Conservation (phyloP, 192 early-diverging fungal genomes). For the Coemansia sp. region DNA sequence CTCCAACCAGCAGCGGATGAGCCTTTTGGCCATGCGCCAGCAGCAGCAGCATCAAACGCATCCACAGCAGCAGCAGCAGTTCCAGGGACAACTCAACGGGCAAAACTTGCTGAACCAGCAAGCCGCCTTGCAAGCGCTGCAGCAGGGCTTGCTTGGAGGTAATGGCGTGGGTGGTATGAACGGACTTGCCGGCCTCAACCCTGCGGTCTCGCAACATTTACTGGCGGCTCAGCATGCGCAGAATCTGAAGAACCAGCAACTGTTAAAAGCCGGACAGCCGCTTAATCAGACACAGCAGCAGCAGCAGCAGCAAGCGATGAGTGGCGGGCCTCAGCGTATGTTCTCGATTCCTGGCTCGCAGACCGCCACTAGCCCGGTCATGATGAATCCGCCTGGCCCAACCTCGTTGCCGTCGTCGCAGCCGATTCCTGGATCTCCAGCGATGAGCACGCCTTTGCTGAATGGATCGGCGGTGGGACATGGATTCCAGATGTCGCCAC, state of each 20-base stretch:
- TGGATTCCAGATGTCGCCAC: constrained; percentile 11
- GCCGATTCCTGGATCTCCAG: constrained; percentile 14
- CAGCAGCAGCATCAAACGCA: constrained; percentile 53
- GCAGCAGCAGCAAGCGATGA: constrained; percentile 17
- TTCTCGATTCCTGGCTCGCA: constrained; percentile 21
- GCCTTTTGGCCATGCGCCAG: constrained; percentile 41
- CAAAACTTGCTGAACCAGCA: constrained; percentile 25
- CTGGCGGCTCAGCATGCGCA: constrained; percentile 41
- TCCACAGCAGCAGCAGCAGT: constrained; percentile 35
- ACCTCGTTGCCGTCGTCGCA: neutral
- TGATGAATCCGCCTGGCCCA: constrained; percentile 17
- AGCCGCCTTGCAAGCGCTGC: constrained; percentile 24
- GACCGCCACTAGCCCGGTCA: constrained; percentile 25
- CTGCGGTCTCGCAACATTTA: constrained; percentile 24
- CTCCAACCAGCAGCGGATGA: constrained; percentile 48
- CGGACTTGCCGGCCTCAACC: constrained; percentile 12
- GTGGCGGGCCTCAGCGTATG: constrained; percentile 22
- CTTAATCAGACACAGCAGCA: constrained; percentile 5
- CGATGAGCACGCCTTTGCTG: constrained; percentile 17
- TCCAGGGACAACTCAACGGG: constrained; percentile 15
- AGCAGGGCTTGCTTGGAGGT: constrained; percentile 21
- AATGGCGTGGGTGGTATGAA: constrained; percentile 21
- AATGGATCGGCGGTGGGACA: neutral
- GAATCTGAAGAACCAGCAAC: constrained; percentile 41
- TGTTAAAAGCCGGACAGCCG: constrained; percentile 18